phyloP scores from a whole-genome alignment of 306 rosid genomes.

The Dalbergia cochinchinensis region DNA sequence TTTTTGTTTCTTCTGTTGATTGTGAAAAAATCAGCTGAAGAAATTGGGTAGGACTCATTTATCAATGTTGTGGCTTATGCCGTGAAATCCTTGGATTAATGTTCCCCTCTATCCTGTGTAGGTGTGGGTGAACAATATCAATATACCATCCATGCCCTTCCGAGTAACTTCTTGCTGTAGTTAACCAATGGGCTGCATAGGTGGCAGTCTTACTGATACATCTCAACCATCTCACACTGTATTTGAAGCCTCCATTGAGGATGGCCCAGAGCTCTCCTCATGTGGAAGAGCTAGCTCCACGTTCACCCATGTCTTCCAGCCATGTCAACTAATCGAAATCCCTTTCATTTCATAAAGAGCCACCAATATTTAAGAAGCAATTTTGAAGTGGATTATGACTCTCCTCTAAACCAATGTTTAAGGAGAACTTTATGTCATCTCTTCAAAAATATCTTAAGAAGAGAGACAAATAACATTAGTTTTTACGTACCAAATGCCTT shows the following conservation, averaged over 20 bases:
- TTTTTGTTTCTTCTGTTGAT: not conserved
- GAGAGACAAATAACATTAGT: too few species aligned
- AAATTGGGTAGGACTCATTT: not conserved
- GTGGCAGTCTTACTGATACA: not conserved
- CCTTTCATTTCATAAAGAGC: not conserved
- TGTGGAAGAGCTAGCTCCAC: slow-evolving; percentile 28
- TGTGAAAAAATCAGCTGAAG: not conserved
- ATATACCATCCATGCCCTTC: not conserved
- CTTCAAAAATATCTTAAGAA: too few species aligned
- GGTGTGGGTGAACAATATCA: not conserved
- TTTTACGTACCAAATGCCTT: too few species aligned
- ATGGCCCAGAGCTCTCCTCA: not conserved
- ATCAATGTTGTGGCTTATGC: not conserved
- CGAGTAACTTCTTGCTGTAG: not conserved
- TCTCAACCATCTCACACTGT: not conserved
- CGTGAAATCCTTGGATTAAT: not conserved
- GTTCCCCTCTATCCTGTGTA: not conserved
- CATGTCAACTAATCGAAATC: not conserved
- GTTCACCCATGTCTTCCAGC: not conserved
- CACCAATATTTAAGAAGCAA: not conserved
- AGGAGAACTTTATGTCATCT: too few species aligned
- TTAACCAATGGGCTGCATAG: not conserved
- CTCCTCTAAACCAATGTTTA: too few species aligned
- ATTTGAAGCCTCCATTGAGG: not conserved
- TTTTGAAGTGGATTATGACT: too few species aligned